These are phyloP conservation scores for Aegle marmelos DNA, from an alignment of 345 rosid species.

Conservation along the genomic window DNA sequence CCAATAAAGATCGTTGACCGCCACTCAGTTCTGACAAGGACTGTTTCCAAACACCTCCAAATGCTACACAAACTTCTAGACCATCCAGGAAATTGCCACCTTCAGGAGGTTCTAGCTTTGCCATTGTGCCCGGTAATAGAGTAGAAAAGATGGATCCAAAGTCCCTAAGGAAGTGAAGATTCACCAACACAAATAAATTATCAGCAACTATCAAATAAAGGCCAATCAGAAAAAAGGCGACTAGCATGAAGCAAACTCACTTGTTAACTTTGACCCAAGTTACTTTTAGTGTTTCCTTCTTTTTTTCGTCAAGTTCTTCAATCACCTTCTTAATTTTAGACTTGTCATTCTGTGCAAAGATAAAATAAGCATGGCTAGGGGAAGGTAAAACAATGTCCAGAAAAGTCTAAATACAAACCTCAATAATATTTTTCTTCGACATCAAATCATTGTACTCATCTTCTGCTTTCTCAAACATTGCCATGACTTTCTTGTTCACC, in stretches of 20 bases:
- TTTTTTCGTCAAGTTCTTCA: conserved; percentile 97
- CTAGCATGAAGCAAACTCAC: conserved; percentile 34
- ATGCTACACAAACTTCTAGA: conserved; percentile 94
- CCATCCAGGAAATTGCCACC: conserved; percentile 89
- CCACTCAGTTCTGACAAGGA: conserved; percentile 92
- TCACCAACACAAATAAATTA: not conserved
- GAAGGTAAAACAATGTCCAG: conserved; percentile 9
- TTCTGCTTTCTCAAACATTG: conserved; percentile 99
- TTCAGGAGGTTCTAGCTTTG: conserved; percentile 88
- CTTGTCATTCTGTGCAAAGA: conserved; percentile 64
- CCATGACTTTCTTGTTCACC: conserved; percentile 97
- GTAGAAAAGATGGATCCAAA: conserved; percentile 95
- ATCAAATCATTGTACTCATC: conserved; percentile 87
- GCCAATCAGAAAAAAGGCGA: conserved; percentile 5
- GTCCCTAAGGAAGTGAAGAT: conserved; percentile 47
- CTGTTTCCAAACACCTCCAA: conserved; percentile 96
- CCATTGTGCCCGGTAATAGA: conserved; percentile 84
- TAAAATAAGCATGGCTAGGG: conserved; percentile 5
- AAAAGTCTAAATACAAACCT: conserved; percentile 44
- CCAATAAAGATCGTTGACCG: conserved; percentile 92
- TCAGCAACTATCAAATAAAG: not conserved
- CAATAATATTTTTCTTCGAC: conserved; percentile 83
- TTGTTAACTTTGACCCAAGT: conserved; percentile 93
- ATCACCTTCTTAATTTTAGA: conserved; percentile 89
- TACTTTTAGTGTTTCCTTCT: conserved; percentile 84